Conservation (phyloP, 345 rosid genomes). For the Acer yangbiense region DNA sequence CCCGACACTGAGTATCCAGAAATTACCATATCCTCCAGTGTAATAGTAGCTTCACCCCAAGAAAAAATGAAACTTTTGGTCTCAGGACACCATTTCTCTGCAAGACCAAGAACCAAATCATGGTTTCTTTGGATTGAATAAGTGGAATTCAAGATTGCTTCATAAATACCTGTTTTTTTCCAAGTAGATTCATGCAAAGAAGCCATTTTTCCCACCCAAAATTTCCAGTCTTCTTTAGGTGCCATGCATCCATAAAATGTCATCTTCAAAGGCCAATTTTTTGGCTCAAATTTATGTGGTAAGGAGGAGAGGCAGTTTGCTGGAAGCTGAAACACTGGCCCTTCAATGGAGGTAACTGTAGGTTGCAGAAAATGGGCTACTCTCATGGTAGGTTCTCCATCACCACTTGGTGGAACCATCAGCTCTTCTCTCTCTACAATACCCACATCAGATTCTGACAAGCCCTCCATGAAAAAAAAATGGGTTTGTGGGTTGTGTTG, state of each 20-base stretch:
- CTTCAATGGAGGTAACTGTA: conserved; percentile 10
- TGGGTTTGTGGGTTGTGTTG: too few species aligned
- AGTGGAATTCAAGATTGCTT: conserved; percentile 47
- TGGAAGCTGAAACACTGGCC: conserved; percentile 27
- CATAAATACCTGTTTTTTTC: conserved; percentile 48
- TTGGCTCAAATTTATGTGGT: conserved; percentile 17
- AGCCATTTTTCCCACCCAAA: conserved; percentile 47
- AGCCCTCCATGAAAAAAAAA: too few species aligned
- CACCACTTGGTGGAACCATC: too few species aligned
- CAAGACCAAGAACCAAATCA: conserved; percentile 40
- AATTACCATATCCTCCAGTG: conserved; percentile 49
- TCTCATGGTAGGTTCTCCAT: too few species aligned
- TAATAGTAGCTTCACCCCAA: conserved; percentile 63
- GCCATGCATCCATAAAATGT: conserved; percentile 35
- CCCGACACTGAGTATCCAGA: conserved; percentile 50
- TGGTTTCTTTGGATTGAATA: conserved; percentile 27
- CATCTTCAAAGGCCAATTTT: conserved; percentile 25
- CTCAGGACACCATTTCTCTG: conserved; percentile 51
- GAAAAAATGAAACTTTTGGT: conserved; percentile 53
- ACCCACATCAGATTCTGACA: too few species aligned
- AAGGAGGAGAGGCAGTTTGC: conserved; percentile 15
- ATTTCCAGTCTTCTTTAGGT: conserved; percentile 35
- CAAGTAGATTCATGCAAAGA: conserved; percentile 33
- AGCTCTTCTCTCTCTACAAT: too few species aligned
- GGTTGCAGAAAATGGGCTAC: too few species aligned